phyloP scores from a whole-genome alignment of 495 filamentous ascomycete genomes.

The Neurospora cerealis region DNA sequence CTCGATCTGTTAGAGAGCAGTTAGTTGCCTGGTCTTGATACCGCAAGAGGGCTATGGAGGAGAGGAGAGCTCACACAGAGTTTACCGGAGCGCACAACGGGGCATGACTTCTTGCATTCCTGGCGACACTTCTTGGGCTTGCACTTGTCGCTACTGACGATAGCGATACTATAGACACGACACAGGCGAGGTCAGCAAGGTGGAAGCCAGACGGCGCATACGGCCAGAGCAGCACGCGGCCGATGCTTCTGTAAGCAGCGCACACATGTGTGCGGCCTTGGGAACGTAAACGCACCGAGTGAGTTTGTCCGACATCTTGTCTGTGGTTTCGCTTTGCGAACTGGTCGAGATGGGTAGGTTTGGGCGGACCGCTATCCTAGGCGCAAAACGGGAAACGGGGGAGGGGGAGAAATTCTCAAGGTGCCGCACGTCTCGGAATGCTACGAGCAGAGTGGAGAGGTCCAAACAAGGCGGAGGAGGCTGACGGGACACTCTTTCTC shows the following conservation, averaged over 20 bases:
- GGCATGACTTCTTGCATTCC: slow-evolving; percentile 98
- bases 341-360: slow-evolving; percentile 2
- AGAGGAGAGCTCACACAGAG: slow-evolving; percentile 47
- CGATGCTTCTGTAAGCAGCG: neutral
- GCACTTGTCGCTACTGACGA: slow-evolving; percentile 97
- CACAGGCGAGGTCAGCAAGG: neutral
- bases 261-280: neutral
- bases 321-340: slow-evolving; percentile 1
- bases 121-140: slow-evolving; percentile 83
- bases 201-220: neutral
- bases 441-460: neutral
- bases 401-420: neutral
- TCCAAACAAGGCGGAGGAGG: neutral
- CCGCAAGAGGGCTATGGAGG: neutral
- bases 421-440: slow-evolving; percentile 1
- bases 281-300: slow-evolving; percentile 51
- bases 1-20: slow-evolving; percentile 9
- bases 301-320: slow-evolving; percentile 73
- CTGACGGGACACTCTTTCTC: neutral
- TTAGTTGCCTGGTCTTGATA: neutral
- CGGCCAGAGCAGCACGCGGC: neutral
- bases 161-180: slow-evolving; percentile 65
- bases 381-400: neutral
- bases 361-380: neutral
- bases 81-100: slow-evolving; percentile 93